These are phyloP conservation scores for Nepenthes alata DNA, from an alignment of 179 eudicot species.

Conservation along the genomic window DNA sequence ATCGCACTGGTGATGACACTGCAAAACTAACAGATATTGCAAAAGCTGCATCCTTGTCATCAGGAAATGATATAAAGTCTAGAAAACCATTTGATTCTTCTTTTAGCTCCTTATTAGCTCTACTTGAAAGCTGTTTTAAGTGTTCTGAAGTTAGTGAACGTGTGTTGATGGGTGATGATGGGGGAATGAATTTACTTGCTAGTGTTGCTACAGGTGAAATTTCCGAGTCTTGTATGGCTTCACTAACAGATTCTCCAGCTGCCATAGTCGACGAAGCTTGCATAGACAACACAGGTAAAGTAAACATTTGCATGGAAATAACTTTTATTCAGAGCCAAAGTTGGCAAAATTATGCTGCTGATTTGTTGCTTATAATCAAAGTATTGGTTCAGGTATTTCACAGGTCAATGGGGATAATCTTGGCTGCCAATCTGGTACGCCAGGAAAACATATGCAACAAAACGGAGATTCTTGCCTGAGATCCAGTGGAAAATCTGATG, in stretches of 20 bases:
- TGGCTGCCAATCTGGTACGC: background rate
- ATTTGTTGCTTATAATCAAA: conserved; percentile 6
- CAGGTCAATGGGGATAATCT: conserved; percentile 7
- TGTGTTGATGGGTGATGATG: conserved; percentile 49
- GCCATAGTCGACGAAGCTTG: conserved; percentile 21
- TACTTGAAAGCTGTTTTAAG: conserved; percentile 75
- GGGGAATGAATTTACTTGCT: conserved; percentile 89
- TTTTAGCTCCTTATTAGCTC: conserved; percentile 69
- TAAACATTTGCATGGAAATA: background rate
- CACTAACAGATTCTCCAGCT: conserved; percentile 37
- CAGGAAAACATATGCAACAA: background rate
- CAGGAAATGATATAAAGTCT: conserved; percentile 21
- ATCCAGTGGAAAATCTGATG: conserved; percentile 10
- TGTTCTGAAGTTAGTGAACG: conserved; percentile 45
- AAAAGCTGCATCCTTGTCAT: conserved; percentile 9
- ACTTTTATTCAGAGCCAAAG: background rate
- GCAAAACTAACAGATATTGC: conserved; percentile 20
- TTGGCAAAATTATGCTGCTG: background rate
- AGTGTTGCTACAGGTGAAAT: conserved; percentile 90
- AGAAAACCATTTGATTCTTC: conserved; percentile 39
- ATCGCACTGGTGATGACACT: conserved; percentile 17
- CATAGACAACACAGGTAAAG: conserved; percentile 19
- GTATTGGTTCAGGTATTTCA: conserved; percentile 5
- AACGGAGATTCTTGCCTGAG: background rate
- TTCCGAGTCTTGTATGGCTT: conserved; percentile 28